A percentile compares a stretch with the other conserved stretches of the same genome.
Conservation (phyloP, 2,329 filamentous ascomycete species). For the Phialophora tarda region DNA sequence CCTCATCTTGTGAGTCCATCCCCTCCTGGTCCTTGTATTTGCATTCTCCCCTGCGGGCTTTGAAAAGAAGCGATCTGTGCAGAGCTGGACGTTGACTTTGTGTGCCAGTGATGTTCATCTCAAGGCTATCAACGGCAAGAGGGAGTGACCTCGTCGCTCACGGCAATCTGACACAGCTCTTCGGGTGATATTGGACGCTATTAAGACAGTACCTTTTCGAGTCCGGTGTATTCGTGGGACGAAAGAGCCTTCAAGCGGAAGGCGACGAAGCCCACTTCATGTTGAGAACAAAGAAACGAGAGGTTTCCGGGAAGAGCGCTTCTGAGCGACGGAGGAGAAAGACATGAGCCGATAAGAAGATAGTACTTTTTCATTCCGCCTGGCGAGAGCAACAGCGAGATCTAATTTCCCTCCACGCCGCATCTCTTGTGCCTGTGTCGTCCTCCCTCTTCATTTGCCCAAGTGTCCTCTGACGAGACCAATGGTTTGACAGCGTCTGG, state of each 20-base stretch:
- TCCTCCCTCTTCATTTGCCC: neutral
- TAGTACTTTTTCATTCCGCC: neutral
- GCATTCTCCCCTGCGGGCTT: neutral
- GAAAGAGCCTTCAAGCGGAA: neutral
- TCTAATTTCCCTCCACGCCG: neutral
- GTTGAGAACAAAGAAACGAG: neutral
- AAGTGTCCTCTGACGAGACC: too few species aligned
- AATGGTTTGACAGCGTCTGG: neutral
- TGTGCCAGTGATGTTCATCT: slow-evolving; percentile 68
- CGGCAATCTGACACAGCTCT: neutral
- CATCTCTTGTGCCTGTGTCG: neutral
- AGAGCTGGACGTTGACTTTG: slow-evolving; percentile 11
- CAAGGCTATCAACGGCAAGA: slow-evolving; percentile 62
- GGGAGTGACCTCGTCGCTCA: slow-evolving; percentile 18
- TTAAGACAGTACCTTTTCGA: neutral
- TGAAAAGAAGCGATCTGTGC: neutral
- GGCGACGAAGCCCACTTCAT: neutral
- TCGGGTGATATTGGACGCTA: neutral
- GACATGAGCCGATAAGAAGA: neutral
- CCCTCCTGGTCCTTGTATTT: slow-evolving; percentile 6
- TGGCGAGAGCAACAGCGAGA: neutral
- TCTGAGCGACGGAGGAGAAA: neutral
- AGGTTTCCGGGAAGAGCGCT: neutral
- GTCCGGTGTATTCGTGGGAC: neutral
- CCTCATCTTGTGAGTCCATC: slow-evolving; percentile 76